Evolutionary conservation across 2,329 filamentous ascomycete genomes (phyloP), one percentile per base, ranked within the genome.

Genomic region (Didymella keratinophila): DNA sequence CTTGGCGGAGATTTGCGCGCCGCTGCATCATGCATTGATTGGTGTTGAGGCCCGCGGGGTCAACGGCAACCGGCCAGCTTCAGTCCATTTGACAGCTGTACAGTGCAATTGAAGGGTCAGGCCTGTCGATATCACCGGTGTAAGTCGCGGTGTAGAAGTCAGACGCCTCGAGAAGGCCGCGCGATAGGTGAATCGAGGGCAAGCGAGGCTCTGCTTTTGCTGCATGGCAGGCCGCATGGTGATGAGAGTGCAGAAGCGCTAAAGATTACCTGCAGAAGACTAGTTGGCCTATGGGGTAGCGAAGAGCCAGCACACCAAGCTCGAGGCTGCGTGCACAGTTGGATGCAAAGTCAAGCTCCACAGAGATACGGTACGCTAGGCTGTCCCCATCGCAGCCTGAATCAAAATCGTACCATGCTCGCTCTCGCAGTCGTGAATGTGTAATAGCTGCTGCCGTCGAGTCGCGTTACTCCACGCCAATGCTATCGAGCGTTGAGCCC

Each of bases 221-320:
- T 44, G 39, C 44, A 39, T 39, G 36, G 36, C 36, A 39, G 36
- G 5, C n/a, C 20, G 36, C 36, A 34, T 53, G 41, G 50, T 53
- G 44, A 53, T 45, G 41, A 20, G 56, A 32, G 16, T 58, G 56
- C 56, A 58, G 56, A 39, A 46, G 50, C 56, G 50, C 56, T 54
- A 54, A 50, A 32, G 50, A 54, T 54, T 48, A 58, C 56, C 46
- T 58, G 56, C 56, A 54, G 44, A 34, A 14, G 30, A 32, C 50
- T 54, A 58, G 45, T n/a, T 47, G 21, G 51, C 45, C 50, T 54
- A 58, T 54, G 49, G 56, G 39, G 50, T 32, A 49, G 37, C 32
- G 44, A 44, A 27, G 27, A 58, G 49, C 30, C 56, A 37, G 30
- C 45, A 18, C 42, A 32, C 20, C 32, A 25, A 45, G 18, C 44